Evolutionary conservation across 2,329 filamentous ascomycete species (phyloP), one percentile per base, ranked within the genome.

Genomic region (Exophiala lecanii-corni): DNA sequence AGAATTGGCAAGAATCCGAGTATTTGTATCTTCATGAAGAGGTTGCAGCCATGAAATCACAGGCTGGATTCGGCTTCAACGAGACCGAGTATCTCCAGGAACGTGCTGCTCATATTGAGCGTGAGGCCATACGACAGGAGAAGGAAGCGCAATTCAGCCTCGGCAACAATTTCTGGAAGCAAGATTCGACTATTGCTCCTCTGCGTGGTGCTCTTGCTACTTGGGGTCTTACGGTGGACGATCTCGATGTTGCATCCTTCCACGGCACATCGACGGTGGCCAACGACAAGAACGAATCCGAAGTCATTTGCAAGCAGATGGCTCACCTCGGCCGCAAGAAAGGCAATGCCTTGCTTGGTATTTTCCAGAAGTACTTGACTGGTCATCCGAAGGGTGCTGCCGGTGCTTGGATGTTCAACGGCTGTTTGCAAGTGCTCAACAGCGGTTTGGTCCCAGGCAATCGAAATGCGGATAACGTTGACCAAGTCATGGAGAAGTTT

Each of bases 331-430:
- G 92, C 55, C 86, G 92, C 58, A 84, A 83, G 69, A 96, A 96
- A 81, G 92, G 94, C 60, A 98, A 98, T 61, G 89, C 92, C 21
- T 75, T 98, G 10, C 71, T 97, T 54, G 92, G 89, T 73, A 89
- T 98, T 65, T 98, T 97, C 85, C 92, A 98, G 72, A 98, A 98
- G 71, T 97, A 94, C 68, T 82, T 98, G 50, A 98, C 94, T 41
- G 92, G 92, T 67, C 92, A 98, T 66, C 92, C 92, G 60, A 98
- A 98, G 81, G 92, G 92, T 82, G 91, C 92, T 59, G 92, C 92
- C 48, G 92, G 92, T 74, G 92, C 91, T 36, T 98, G 92, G 89
- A 98, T 98, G 92, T 82, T 98, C 78, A 98, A 98, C 74, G 92
- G 92, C 55, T 92, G 87, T 66, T 73, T 98, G 64, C 92, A 98